Percentiles rank a stretch among this genome's conserved stretches.
Conservation (phyloP, 495 filamentous ascomycete genomes). For the Tuber magnatum region DNA sequence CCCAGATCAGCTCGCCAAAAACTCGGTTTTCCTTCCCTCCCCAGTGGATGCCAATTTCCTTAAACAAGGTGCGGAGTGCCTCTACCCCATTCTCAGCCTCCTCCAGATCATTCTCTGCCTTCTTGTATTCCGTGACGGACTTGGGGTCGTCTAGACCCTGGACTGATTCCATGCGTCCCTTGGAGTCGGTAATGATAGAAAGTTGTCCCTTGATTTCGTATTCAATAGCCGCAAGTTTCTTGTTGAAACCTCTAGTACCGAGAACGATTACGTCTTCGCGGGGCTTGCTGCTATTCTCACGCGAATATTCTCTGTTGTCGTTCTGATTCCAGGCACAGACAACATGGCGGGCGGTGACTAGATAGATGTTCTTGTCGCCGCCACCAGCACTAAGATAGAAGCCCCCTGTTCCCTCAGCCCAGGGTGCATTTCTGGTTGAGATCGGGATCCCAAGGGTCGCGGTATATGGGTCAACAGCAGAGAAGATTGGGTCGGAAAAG, state of each 20-base stretch:
- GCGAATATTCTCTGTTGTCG: background rate
- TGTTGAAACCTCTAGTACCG: background rate
- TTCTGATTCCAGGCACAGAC: background rate
- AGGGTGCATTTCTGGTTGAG: background rate
- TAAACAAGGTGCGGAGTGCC: background rate
- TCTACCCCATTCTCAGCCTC: background rate
- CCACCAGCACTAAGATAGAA: background rate
- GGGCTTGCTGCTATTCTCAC: background rate
- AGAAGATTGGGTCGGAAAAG: background rate
- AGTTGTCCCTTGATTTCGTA: background rate
- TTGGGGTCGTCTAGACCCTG: rapidly evolving
- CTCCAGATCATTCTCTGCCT: too few relatives aligned
- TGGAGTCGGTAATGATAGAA: background rate
- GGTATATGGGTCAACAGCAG: background rate
- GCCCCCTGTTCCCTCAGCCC: background rate
- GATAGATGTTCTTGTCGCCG: background rate
- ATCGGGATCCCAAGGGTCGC: background rate
- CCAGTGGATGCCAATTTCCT: background rate
- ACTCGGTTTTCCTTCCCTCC: background rate
- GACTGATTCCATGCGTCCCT: background rate
- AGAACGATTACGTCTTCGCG: background rate
- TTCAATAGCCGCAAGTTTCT: background rate
- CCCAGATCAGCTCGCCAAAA: background rate
- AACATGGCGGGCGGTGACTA: background rate
- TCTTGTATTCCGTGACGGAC: background rate